Conservation (phyloP, 106 monocot species). For the Chionographis japonica region DNA sequence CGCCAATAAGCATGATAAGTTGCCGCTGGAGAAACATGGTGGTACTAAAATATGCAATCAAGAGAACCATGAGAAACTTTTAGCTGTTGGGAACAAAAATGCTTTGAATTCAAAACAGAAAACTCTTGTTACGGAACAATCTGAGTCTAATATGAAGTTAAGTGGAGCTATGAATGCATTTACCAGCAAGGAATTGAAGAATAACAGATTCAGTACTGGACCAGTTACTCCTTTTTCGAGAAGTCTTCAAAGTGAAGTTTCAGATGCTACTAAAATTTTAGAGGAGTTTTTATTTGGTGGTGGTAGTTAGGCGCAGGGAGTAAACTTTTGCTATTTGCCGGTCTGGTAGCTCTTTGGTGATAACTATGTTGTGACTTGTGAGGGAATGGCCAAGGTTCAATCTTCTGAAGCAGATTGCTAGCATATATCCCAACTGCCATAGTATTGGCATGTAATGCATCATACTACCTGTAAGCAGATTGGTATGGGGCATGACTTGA, state of each 20-base stretch:
- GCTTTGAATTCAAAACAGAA: neutral
- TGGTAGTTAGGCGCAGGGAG: slow-evolving; percentile 13
- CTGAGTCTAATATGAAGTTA: neutral
- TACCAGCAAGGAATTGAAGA: slow-evolving; percentile 2
- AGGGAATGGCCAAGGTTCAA: too few relatives aligned
- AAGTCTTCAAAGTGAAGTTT: slow-evolving; percentile 15
- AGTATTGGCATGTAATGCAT: too few relatives aligned
- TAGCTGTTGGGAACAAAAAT: neutral
- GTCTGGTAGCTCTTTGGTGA: too few relatives aligned
- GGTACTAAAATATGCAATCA: slow-evolving; percentile 5
- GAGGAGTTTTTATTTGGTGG: slow-evolving; percentile 76
- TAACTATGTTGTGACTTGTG: too few relatives aligned
- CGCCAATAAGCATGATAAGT: slow-evolving; percentile 5
- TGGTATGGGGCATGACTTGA: too few relatives aligned
- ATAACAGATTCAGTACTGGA: slow-evolving; percentile 5
- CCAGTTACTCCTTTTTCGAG: slow-evolving; percentile 9
- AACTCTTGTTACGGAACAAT: neutral
- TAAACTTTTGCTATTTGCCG: neutral
- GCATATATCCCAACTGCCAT: too few relatives aligned
- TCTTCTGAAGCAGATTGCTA: too few relatives aligned
- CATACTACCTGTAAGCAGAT: too few relatives aligned
- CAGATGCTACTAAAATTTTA: slow-evolving; percentile 70
- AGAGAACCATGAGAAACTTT: slow-evolving; percentile 16
- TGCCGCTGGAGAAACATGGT: slow-evolving; percentile 9
- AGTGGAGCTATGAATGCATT: neutral